A percentile compares a stretch with the other conserved stretches of the same genome.
phyloP scores from a whole-genome alignment of 176 grass and related monocot genomes.

The maize (Zea mays) region Zm-B73-REFERENCE-NAM-5.0 NC_050105.1:101981001-101981500 shows the following conservation, averaged over 20 bases:
- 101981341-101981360: neutral
- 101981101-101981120: neutral
- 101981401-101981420: conserved; percentile 63
- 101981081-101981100: neutral
- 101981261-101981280: neutral
- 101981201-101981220: neutral
- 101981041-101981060: neutral
- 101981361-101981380: neutral
- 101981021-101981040: neutral
- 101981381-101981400: neutral
- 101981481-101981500: conserved; percentile 72
- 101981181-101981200: neutral
- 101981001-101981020: neutral
- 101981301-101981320: neutral
- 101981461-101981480: conserved; percentile 75
- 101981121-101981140: neutral
- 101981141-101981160: neutral
- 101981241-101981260: neutral
- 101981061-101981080: neutral
- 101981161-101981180: neutral
- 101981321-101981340: neutral
- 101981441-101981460: conserved; percentile 63
- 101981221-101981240: neutral
- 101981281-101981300: neutral
- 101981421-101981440: conserved; percentile 77